phyloP scores from a whole-genome alignment of 257 asterid species.

The Henckelia pumila region DNA sequence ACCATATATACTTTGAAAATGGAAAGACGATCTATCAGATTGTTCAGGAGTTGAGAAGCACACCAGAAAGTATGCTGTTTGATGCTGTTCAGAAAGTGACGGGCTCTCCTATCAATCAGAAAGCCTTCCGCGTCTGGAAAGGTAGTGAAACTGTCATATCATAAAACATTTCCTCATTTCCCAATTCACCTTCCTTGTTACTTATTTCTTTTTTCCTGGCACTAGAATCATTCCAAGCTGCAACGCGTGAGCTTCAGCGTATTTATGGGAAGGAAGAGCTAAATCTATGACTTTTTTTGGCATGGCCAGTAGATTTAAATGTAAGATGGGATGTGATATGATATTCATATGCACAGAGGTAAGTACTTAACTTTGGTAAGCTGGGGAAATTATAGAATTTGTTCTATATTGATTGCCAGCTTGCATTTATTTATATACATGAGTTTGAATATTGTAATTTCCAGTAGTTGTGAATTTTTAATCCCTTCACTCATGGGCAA shows the following conservation, averaged over 20 bases:
- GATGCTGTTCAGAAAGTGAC: constrained; percentile 49
- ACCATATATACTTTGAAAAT: constrained; percentile 16
- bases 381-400: constrained; percentile 1
- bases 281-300: constrained; percentile 32
- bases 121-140: constrained; percentile 57
- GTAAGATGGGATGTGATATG: neutral
- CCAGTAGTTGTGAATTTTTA: neutral
- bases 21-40: constrained; percentile 9
- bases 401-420: neutral
- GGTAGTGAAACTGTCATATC: constrained; percentile 27
- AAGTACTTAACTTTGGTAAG: neutral
- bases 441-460: neutral
- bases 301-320: neutral
- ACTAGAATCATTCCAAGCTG: constrained; percentile 56
- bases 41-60: constrained; percentile 43
- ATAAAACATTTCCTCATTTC: too few relatives aligned
- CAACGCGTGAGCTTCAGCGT: constrained; percentile 57
- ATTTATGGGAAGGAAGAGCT: constrained; percentile 51
- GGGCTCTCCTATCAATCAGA: constrained; percentile 52
- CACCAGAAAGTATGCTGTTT: constrained; percentile 42
- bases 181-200: neutral
- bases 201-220: neutral
- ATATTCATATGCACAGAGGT: constrained; percentile 18
- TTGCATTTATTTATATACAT: neutral
- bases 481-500: too few relatives aligned